Evolutionary conservation across 2,329 filamentous ascomycete genomes (phyloP).

Genomic region (Elsinoe fawcettii): DNA sequence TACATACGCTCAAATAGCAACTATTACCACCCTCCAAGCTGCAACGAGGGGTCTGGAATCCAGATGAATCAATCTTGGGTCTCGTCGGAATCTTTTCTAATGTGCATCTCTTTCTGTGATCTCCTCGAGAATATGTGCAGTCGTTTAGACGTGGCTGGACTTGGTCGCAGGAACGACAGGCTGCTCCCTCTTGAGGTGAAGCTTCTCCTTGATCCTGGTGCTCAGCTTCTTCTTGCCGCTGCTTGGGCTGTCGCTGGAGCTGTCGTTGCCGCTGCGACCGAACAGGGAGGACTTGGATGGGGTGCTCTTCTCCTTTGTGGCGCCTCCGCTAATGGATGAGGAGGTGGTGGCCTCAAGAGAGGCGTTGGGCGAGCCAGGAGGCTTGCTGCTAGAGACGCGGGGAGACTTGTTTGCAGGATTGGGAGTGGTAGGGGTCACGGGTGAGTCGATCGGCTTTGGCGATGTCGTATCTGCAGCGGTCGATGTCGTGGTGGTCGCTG

Average conservation of each 20-base stretch:
- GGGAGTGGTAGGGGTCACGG: background rate
- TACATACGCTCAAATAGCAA: background rate
- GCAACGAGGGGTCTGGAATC: background rate
- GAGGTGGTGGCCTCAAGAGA: conserved; percentile 9
- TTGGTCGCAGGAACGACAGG: background rate
- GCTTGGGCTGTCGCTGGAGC: conserved; percentile 12
- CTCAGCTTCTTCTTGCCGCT: conserved; percentile 16
- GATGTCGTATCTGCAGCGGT: background rate
- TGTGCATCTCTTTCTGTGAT: background rate
- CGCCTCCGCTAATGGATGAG: background rate
- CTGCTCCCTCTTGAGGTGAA: conserved; percentile 13
- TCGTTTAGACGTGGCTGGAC: background rate
- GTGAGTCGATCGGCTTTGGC: background rate
- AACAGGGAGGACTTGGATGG: conserved; percentile 10
- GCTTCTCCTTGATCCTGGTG: conserved; percentile 14
- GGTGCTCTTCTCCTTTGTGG: background rate
- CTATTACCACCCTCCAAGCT: background rate
- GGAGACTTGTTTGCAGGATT: background rate
- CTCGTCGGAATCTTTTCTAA: background rate
- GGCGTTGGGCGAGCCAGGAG: background rate
- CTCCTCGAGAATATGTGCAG: background rate
- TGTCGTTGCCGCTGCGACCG: conserved; percentile 6
- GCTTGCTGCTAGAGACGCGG: background rate
- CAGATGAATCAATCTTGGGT: background rate
- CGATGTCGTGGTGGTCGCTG: background rate